A percentile compares a stretch with the other conserved stretches of the same genome.
These are phyloP conservation scores for Calocybe cyanea DNA, from an alignment of 768 basidiomycete species.

Conservation along the genomic window DNA sequence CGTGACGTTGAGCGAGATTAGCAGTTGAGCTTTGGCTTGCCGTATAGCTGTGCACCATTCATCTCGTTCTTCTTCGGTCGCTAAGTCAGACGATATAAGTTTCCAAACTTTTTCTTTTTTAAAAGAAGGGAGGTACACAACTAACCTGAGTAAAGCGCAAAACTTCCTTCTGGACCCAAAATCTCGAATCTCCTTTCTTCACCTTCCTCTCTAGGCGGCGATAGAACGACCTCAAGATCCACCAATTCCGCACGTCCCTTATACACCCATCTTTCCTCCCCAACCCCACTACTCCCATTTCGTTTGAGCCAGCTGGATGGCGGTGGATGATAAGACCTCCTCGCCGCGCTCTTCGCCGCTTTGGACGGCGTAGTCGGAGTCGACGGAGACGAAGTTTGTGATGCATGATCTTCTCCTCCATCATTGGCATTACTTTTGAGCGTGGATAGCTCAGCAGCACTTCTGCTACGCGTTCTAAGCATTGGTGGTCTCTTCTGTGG, in stretches of 20 bases:
- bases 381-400: conserved; percentile 17
- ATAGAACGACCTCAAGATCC: conserved; percentile 72
- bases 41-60: conserved; percentile 69
- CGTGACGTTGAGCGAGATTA: conserved; percentile 65
- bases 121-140: not conserved
- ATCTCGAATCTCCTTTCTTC: conserved; percentile 67
- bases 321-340: conserved; percentile 23
- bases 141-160: conserved; percentile 69
- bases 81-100: conserved; percentile 28
- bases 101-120: not conserved
- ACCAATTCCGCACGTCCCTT: conserved; percentile 68
- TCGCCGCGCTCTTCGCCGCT: conserved; percentile 6
- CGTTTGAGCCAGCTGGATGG: conserved; percentile 28
- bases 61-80: conserved; percentile 51
- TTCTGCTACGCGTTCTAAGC: conserved; percentile 50
- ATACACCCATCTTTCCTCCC: conserved; percentile 69
- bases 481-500: conserved; percentile 26
- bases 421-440: conserved; percentile 5
- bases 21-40: conserved; percentile 63
- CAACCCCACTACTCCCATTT: conserved; percentile 36
- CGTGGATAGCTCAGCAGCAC: conserved; percentile 51
- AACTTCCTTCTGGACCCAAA: conserved; percentile 73
- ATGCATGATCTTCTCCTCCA: not conserved
- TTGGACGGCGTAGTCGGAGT: conserved; percentile 11
- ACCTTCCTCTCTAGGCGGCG: conserved; percentile 38